Conservation (phyloP, 2,329 filamentous ascomycete genomes). For the Fusarium bulbicola region DNA sequence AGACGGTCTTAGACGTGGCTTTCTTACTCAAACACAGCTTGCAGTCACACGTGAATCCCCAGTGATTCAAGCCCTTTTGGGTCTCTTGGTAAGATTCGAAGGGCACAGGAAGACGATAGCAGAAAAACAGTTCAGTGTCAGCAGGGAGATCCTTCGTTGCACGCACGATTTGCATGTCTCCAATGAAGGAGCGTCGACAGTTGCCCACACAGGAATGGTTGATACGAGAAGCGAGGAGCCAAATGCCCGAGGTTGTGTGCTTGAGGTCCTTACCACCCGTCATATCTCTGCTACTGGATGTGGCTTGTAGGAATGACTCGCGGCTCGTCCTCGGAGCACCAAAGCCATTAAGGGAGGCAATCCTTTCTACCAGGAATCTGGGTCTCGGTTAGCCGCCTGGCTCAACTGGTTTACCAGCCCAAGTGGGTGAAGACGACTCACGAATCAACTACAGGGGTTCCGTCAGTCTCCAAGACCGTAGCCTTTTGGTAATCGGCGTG, state of each 20-base stretch:
- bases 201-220: conserved; percentile 1
- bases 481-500: not conserved
- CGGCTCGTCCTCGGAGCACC: not conserved
- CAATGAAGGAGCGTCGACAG: conserved; percentile 3
- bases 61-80: not conserved
- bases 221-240: not conserved
- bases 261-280: not conserved
- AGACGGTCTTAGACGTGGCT: not conserved
- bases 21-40: not conserved
- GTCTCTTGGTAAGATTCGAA: not conserved
- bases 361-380: not conserved
- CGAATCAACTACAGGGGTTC: not conserved
- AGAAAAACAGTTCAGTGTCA: not conserved
- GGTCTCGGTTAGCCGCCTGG: not conserved
- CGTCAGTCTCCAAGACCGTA: not conserved
- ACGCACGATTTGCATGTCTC: conserved; percentile 2
- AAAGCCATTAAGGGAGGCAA: not conserved
- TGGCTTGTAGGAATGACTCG: not conserved
- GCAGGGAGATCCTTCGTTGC: not conserved
- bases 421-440: not conserved
- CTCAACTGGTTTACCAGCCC: not conserved
- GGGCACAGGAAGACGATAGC: not conserved
- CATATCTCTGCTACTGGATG: not conserved
- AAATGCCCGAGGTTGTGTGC: not conserved
- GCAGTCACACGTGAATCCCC: not conserved